phyloP scores from a whole-genome alignment of 306 rosid genomes.

The Vigna mungo region DNA sequence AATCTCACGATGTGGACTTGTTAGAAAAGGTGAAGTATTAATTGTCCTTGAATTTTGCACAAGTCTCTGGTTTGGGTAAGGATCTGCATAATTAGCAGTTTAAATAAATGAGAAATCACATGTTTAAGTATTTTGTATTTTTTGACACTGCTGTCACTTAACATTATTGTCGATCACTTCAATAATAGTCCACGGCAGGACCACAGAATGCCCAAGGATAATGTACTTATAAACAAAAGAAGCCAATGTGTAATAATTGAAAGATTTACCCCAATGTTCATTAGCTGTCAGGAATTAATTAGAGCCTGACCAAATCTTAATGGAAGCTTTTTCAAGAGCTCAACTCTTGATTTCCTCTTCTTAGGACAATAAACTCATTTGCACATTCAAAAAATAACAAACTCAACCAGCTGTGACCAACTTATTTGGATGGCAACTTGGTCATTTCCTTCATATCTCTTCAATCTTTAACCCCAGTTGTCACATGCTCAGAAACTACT shows the following conservation, averaged over 20 bases:
- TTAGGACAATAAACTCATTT: conserved; percentile 55
- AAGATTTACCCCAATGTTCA: conserved; percentile 68
- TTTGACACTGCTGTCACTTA: conserved; percentile 53
- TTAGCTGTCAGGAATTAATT: conserved; percentile 86
- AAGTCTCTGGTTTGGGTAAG: conserved; percentile 27
- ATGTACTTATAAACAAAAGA: conserved; percentile 55
- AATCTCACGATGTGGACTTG: conserved; percentile 15
- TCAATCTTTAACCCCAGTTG: conserved; percentile 57
- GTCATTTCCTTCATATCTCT: conserved; percentile 48
- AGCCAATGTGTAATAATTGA: conserved; percentile 63
- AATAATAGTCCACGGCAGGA: conserved; percentile 63
- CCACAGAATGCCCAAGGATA: conserved; percentile 58
- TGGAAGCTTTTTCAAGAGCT: conserved; percentile 64
- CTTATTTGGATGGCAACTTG: conserved; percentile 54
- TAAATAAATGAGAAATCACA: conserved; percentile 56
- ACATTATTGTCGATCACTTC: conserved; percentile 71
- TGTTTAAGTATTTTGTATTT: conserved; percentile 50
- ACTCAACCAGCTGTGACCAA: conserved; percentile 48
- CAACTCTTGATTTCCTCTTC: conserved; percentile 46
- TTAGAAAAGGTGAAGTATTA: conserved; percentile 21
- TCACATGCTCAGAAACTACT: conserved; percentile 83
- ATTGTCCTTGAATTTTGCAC: conserved; percentile 21
- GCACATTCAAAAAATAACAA: conserved; percentile 44
- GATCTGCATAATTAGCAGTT: conserved; percentile 37
- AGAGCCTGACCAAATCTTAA: conserved; percentile 76